Percentiles rank a stretch among this genome's conserved stretches.
Evolutionary conservation across 1,284 basidiomycete genomes (phyloP).

Genomic region (Tausonia pullulans): DNA sequence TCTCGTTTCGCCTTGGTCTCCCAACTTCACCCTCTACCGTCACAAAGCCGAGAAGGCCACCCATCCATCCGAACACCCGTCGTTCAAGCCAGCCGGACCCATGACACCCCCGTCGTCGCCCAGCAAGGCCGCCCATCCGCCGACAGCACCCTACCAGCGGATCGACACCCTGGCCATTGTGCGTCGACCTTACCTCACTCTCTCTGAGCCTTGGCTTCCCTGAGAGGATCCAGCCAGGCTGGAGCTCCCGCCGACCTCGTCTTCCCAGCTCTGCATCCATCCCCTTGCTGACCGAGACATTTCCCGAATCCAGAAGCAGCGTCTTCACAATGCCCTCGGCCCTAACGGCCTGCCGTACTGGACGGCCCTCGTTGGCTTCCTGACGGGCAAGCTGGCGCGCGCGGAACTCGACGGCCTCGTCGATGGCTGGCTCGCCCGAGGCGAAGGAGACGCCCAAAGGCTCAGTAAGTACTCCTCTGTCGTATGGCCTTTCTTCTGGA

Average conservation of each 20-base stretch:
- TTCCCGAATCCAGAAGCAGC: conserved; percentile 11
- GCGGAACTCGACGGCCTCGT: conserved; percentile 15
- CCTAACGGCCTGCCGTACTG: conserved; percentile 15
- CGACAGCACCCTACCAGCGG: neutral
- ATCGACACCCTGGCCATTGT: conserved; percentile 10
- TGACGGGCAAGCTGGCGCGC: conserved; percentile 12
- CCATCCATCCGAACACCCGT: neutral
- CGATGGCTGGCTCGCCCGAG: neutral
- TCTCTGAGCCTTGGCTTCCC: neutral
- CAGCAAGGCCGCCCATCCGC: neutral
- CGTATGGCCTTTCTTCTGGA: neutral
- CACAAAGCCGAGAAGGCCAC: too few species aligned
- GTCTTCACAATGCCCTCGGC: conserved; percentile 12
- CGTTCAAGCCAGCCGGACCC: neutral
- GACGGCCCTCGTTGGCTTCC: conserved; percentile 8
- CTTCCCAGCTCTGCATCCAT: neutral
- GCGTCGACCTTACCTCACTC: neutral
- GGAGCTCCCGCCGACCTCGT: neutral
- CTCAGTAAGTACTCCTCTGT: conserved; percentile 4
- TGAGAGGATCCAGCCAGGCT: neutral
- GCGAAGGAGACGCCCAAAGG: neutral
- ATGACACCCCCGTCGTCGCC: neutral
- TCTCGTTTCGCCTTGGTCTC: too few species aligned
- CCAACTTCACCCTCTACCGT: too few species aligned
- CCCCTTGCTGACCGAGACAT: neutral